Base-by-base conservation (phyloP, 306 rosid species). In the Lathyrus sativus region DNA sequence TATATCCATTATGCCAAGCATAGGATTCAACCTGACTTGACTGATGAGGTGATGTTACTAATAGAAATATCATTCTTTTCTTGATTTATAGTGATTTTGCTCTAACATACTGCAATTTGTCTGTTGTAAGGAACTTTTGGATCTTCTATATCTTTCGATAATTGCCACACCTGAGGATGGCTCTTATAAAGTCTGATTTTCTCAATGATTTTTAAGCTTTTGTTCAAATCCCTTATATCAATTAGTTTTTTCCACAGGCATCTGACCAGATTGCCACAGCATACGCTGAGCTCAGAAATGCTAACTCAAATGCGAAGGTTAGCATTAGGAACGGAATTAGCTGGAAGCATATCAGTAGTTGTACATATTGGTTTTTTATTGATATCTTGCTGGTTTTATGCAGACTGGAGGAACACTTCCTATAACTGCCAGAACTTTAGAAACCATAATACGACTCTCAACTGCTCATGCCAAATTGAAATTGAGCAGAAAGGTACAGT, bases 321-420 rank as follows among this genome's bases (percentile, higher is more conserved):
- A 74, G 85, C 58, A 53, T 35, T 67, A 14, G 43, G 33, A 18
- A 18, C 69, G 54, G 19, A 41, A 45, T 56, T 68, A 48, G 49
- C 37, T 50, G 6, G 38, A 51, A 48, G 28, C 48, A 55, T 68
- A 51, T 65, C 35, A 58, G 43, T 19, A 50, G 65, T 11, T 78
- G n/a, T 71, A 41, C 53, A 46, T 33, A 9, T 5, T 60, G 44
- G 12, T 39, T 65, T 58, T 51, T 64, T 62, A 57, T 53, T 81
- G 51, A 69, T 80, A 18, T 61, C 62, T 61, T 67, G 31, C 71
- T 63, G 80, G 61, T 39, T 80, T 72, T 75, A 50, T 84, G 82
- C 82, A 93, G 99, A 90, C 95, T 35, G 97, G 97, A 54, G 99
- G 99, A 67, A 93, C 99, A 26, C 97, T 93, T 76, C 99, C 99